phyloP scores from a whole-genome alignment of 371 early-diverging fungal genomes.

The Choanephora cucurbitarum region DNA sequence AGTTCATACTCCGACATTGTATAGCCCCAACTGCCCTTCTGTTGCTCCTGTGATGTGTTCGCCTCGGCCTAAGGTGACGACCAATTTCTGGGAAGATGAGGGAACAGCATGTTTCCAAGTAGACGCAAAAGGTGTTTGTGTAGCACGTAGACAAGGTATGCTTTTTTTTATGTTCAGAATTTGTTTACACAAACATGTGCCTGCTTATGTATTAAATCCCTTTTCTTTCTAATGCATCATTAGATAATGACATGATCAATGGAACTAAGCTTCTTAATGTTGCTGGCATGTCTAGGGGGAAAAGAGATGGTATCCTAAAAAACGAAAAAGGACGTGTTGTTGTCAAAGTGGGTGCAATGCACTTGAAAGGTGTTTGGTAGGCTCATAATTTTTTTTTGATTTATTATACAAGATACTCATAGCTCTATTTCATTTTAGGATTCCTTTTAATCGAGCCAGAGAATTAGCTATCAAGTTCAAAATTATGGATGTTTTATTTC shows the following conservation, averaged over 20 bases:
- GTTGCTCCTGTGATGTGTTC: slow-evolving; percentile 12
- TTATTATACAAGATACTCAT: not conserved
- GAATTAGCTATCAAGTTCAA: slow-evolving; percentile 72
- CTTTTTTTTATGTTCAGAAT: no score
- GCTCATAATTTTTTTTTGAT: slow-evolving; percentile 7
- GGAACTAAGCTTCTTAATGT: slow-evolving; percentile 88
- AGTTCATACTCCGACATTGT: not conserved
- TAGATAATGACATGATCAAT: slow-evolving; percentile 83
- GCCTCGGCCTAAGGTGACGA: slow-evolving; percentile 65
- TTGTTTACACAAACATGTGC: slow-evolving; percentile 8
- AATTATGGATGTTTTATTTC: slow-evolving; percentile 70
- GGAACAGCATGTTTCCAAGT: slow-evolving; percentile 79
- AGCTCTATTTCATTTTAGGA: slow-evolving; percentile 33
- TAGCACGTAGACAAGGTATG: slow-evolving; percentile 75
- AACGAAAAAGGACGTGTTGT: slow-evolving; percentile 83
- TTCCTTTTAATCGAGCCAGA: slow-evolving; percentile 70
- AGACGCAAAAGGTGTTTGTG: slow-evolving; percentile 76
- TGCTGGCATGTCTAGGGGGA: slow-evolving; percentile 85
- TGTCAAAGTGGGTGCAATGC: slow-evolving; percentile 86
- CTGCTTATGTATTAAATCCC: slow-evolving; percentile 1
- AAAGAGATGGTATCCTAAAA: slow-evolving; percentile 86
- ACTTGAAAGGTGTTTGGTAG: slow-evolving; percentile 88
- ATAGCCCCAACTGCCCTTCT: not conserved
- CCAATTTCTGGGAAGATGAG: slow-evolving; percentile 86
- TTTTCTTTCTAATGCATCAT: no score